phyloP scores from a whole-genome alignment of 306 rosid genomes.

The Canavalia ensiformis region DNA sequence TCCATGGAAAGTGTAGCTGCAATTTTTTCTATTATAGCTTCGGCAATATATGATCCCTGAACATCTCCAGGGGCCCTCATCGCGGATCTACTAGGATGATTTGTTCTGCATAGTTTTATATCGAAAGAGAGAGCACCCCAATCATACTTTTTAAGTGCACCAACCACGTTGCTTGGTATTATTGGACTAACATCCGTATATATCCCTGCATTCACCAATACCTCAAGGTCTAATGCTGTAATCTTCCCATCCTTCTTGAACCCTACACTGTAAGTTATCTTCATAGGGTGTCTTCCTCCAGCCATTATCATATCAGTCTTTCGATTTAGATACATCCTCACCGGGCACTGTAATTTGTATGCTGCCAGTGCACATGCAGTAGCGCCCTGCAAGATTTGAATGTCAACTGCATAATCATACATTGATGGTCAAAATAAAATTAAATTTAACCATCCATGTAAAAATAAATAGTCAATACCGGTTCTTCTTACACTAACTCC shows the following conservation, averaged over 20 bases:
- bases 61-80: conserved; percentile 93
- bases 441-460: no score
- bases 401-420: background rate
- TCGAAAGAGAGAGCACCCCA: conserved; percentile 89
- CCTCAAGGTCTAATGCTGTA: conserved; percentile 73
- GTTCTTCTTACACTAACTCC: no score
- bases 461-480: no score
- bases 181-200: conserved; percentile 62
- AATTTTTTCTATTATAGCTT: conserved; percentile 81
- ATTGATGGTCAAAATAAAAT: no score
- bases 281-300: conserved; percentile 98
- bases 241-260: conserved; percentile 84
- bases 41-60: conserved; percentile 88
- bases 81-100: conserved; percentile 73
- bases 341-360: conserved; percentile 70
- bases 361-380: conserved; percentile 90
- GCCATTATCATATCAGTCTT: conserved; percentile 91
- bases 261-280: conserved; percentile 81
- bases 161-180: conserved; percentile 57
- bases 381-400: conserved; percentile 66
- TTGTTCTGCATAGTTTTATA: conserved; percentile 84
- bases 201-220: conserved; percentile 79
- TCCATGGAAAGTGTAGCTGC: conserved; percentile 81
- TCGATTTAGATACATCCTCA: conserved; percentile 75
- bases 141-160: conserved; percentile 76